Conservation (phyloP, 495 filamentous ascomycete species). For the Viridothelium virens region DNA sequence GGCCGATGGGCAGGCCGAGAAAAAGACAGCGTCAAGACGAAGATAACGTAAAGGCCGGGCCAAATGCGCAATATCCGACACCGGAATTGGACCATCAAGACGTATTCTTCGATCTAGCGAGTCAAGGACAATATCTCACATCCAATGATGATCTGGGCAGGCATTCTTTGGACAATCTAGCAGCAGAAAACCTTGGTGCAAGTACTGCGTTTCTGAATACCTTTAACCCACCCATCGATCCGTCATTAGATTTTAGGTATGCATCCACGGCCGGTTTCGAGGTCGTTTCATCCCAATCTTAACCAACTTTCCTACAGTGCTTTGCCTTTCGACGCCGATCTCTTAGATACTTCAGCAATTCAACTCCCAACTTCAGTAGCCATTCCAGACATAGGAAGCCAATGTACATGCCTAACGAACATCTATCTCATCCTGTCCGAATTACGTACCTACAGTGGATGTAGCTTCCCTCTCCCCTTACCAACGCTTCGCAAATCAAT, state of each 20-base stretch:
- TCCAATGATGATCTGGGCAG: neutral
- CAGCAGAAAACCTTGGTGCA: neutral
- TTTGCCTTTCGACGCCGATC: neutral
- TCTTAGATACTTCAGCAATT: neutral
- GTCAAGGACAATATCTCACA: neutral
- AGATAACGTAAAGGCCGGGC: neutral
- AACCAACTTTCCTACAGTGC: neutral
- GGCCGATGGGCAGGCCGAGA: conserved; percentile 33
- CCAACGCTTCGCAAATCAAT: conserved; percentile 30
- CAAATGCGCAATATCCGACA: neutral
- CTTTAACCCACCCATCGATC: conserved; percentile 10
- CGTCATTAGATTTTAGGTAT: conserved; percentile 16
- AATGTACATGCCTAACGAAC: conserved; percentile 33
- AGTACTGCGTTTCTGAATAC: neutral
- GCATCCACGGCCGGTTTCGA: neutral
- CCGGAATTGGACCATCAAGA: neutral
- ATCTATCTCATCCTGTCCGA: conserved; percentile 33
- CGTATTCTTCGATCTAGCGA: neutral
- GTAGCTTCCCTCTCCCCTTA: conserved; percentile 31
- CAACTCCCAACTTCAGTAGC: neutral
- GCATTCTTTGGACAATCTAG: neutral
- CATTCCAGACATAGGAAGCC: neutral
- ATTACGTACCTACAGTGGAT: conserved; percentile 25
- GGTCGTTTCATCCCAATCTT: conserved; percentile 3
- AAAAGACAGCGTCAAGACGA: conserved; percentile 29